These are phyloP conservation scores for Paspalum notatum DNA, from an alignment of 176 grass and related monocot genomes.

Conservation along the genomic window DNA sequence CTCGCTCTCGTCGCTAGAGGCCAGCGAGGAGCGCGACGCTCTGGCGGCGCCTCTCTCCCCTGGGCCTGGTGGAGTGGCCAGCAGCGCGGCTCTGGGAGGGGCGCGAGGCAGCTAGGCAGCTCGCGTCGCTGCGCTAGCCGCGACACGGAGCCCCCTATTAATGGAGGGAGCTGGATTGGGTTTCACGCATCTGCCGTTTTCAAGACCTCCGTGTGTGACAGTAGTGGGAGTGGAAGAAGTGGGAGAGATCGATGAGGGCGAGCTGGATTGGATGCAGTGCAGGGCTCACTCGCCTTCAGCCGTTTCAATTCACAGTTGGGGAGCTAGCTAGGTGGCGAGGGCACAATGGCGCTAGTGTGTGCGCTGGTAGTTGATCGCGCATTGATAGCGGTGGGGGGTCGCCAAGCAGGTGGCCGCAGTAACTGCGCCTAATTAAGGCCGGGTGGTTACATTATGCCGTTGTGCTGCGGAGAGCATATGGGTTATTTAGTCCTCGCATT, in stretches of 20 bases:
- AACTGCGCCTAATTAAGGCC: constrained; percentile 45
- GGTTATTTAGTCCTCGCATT: no score
- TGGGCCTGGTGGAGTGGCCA: constrained; percentile 6
- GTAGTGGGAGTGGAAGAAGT: no score
- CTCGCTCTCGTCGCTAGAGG: neutral
- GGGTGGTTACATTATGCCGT: neutral
- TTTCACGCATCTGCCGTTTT: constrained; percentile 22
- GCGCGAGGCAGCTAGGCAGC: neutral
- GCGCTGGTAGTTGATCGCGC: constrained; percentile 34
- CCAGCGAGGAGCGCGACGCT: neutral
- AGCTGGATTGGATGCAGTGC: no score
- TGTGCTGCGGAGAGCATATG: neutral
- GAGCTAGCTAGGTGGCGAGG: constrained; percentile 35
- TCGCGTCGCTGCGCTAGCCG: constrained; percentile 31
- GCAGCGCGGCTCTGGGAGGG: constrained; percentile 17
- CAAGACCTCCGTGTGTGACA: neutral
- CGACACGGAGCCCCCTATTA: constrained; percentile 41
- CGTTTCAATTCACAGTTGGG: constrained; percentile 47
- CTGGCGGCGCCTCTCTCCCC: neutral
- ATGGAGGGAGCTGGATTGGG: constrained; percentile 23
- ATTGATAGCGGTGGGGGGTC: constrained; percentile 55
- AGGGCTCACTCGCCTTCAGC: neutral
- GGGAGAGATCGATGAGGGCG: no score
- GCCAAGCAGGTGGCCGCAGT: constrained; percentile 52
- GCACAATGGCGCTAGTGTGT: neutral